Base-by-base conservation (phyloP, 2,329 filamentous ascomycete species). In the Clonostachys sp. region DNA sequence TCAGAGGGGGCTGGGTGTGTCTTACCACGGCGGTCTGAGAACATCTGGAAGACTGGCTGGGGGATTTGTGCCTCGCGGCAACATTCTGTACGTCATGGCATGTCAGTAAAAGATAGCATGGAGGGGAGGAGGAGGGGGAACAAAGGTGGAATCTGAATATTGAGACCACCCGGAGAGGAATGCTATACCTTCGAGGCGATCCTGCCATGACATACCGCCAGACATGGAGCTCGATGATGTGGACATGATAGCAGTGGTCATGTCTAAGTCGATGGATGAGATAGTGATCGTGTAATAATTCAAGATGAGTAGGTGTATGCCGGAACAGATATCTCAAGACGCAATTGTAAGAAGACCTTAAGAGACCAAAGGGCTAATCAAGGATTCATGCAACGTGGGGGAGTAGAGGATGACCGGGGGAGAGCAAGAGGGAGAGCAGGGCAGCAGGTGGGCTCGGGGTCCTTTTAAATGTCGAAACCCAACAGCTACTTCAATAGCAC, bases 1-100 rank as follows among this genome's bases (percentile, higher is more conserved):
- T 33, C 12, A 16, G 18, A 45, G 24, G 8, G 24, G 24, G 9
- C 24, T 10, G 9, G 24, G 24, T 4, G 24, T 10, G 24, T 30
- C 67, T 57, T 71, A 85, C 83, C 83, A 75, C 84, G 75, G 63
- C 83, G 77, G 63, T 88, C 84, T 56, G 84, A 88, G 49, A 86
- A 76, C 55, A 86, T 80, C 59, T 81, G 78, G 64, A 81, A 88
- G 47, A 76, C 66, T 20, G 82, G 82, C 41, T 70, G 61, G 45
- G 67, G 61, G 42, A 78, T 61, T 50, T 77, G 72, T 45, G 67
- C 68, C 49, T 70, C 67, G 47, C 68, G 72, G 61, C 81, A 84
- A 53, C 75, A 70, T 45, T 78, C 81, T 85, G 55, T 35, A 34
- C 34, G 34, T 43, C 18, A 9, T 24, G 24, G 38, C 24, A 43